Base-by-base conservation (phyloP, 2,329 filamentous ascomycete genomes). In the Penicillium oxalicum region DNA sequence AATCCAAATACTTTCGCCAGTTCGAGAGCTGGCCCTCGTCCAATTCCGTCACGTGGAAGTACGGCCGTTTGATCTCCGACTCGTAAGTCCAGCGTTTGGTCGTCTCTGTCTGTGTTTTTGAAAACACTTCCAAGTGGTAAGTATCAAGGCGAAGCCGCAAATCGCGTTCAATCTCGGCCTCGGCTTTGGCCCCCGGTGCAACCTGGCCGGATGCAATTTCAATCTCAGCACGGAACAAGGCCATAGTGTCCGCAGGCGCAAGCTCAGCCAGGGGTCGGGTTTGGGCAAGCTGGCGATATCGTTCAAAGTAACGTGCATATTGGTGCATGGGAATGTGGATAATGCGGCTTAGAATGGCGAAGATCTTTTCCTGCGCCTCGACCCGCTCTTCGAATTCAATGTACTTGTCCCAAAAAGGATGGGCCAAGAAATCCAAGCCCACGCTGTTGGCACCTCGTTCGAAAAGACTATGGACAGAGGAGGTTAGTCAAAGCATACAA, bases 381-480 rank as follows among this genome's bases (percentile, higher is more conserved):
- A 91, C 77, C 1, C 91, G 86, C 67, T 96, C 91, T 67, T 97
- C 93, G 62, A 94, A 97, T 66, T 97, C 93, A 55, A 98, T 82
- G 64, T 95, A 98, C 72, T 95, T 97, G 70, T 98, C 93, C 93
- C 93, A 98, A 73, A 98, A 96, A 1, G 90, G 90, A 66, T 96
- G 90, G 2, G 91, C 86, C 28, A 95, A 78, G 65, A 95, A 98
- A 70, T 98, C 93, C 13, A 97, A 79, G 12, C 93, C 93, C 36
- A 95, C 90, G 61, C 81, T 85, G 28, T 80, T 79, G 27, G 89
- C 87, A 54, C 87, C 93, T 57, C 93, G 87, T 68, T 98, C 91
- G 65, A 97, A 97, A 7, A 97, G 80, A 59, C 93, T 98, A 60
- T 48, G 42, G 34, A 44, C 34, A 36, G 13, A 45, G 51, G 1